Evolutionary conservation across 106 monocot genomes (phyloP).

Genomic region (Cymbidium sinense): DNA sequence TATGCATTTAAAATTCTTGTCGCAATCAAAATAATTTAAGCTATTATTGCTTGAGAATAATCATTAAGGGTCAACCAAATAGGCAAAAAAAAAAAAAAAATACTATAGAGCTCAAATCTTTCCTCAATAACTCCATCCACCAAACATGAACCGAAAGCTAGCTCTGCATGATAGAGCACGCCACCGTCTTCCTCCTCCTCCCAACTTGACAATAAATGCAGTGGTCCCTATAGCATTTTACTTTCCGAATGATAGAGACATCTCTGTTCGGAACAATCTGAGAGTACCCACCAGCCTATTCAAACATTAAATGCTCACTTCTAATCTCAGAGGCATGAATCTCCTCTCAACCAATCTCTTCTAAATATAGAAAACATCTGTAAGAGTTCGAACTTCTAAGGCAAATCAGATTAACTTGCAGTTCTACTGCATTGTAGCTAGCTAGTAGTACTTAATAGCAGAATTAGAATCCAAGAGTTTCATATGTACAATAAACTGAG

Average conservation of each 20-base stretch:
- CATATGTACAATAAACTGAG: background rate
- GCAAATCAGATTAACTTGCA: background rate
- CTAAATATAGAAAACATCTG: background rate
- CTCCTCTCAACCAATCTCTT: no score
- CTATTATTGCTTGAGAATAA: no score
- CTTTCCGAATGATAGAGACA: conserved; percentile 1
- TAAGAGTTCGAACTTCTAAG: background rate
- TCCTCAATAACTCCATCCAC: conserved; percentile 5
- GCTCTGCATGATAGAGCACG: background rate
- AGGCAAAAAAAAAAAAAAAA: no score
- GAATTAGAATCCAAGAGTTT: background rate
- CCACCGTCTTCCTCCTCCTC: background rate
- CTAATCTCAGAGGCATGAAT: background rate
- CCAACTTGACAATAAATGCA: background rate
- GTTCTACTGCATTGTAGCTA: background rate
- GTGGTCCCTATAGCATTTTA: conserved; percentile 2
- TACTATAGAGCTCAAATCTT: background rate
- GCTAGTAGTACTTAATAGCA: background rate
- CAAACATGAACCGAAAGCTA: background rate
- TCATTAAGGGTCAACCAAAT: no score
- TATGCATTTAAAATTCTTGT: no score
- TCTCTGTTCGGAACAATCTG: conserved; percentile 1
- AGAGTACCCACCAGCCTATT: background rate
- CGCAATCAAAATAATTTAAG: no score
- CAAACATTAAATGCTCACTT: background rate